These are phyloP conservation scores for Calocybe cyanea DNA, from an alignment of 768 basidiomycete species.

Conservation along the genomic window DNA sequence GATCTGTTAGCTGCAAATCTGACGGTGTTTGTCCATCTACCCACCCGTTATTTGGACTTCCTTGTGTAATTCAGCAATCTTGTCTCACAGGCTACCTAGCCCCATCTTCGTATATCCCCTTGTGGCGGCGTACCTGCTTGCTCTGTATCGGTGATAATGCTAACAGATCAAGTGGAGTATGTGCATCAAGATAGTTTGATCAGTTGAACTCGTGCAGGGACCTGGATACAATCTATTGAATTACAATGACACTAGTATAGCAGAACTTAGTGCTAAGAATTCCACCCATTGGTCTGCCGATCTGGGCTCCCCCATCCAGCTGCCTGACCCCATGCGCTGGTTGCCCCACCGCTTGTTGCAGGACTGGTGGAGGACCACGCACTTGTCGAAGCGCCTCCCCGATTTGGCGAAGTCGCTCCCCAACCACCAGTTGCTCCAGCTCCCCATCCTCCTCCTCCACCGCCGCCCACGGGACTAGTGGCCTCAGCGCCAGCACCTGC, in stretches of 20 bases:
- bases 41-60: too few relatives aligned
- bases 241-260: neutral
- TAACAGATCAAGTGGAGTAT: too few relatives aligned
- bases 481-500: slow-evolving; percentile 1
- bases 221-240: neutral
- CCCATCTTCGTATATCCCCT: too few relatives aligned
- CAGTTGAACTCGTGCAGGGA: too few relatives aligned
- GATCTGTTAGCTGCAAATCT: too few relatives aligned
- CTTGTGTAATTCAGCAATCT: too few relatives aligned
- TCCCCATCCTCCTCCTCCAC: slow-evolving; percentile 14
- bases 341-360: slow-evolving; percentile 18
- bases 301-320: slow-evolving; percentile 49
- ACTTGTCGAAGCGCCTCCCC: slow-evolving; percentile 20
- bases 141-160: too few relatives aligned
- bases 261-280: slow-evolving; percentile 24
- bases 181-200: too few relatives aligned
- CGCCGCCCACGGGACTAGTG: slow-evolving; percentile 26
- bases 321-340: slow-evolving; percentile 33
- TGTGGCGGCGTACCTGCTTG: too few relatives aligned
- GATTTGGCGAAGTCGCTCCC: slow-evolving; percentile 23
- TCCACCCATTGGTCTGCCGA: slow-evolving; percentile 55
- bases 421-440: slow-evolving; percentile 14
- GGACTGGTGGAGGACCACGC: slow-evolving; percentile 21
- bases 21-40: too few relatives aligned
- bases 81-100: too few relatives aligned